Base-by-base conservation (phyloP, 345 rosid species). In the Kandelia obovata region DNA sequence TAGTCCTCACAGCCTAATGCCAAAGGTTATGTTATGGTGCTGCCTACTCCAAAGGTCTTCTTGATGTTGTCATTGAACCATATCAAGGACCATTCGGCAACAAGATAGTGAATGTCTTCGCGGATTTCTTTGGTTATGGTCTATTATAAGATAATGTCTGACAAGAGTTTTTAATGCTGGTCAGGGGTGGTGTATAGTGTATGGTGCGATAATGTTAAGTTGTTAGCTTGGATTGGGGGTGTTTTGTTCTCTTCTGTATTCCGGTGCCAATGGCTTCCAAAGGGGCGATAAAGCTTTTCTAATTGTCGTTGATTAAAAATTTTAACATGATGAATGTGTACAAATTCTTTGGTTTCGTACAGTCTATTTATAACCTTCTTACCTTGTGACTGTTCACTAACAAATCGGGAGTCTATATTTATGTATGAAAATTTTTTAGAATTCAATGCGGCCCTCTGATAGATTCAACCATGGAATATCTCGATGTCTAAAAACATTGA, bases 1-100 rank as follows among this genome's bases (percentile, higher is more conserved):
- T 91, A 77, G 87, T 93, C 53, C 83, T 93, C 1, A 85, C 83
- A 13, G 95, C 91, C 58, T 93, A 77, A 87, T 67, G 34, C 65
- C 65, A 35, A 34, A 20, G 47, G 47, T 11, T 39, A 39, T 39
- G 15, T 39, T 39, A 39, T 10, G 47, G 47, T 11, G 87, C 83
- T 11, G 94, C 91, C 64, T 64, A 21, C 5, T 53, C 46, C 59
- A 46, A 57, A 1, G 6, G 53, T 13, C 35, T 28, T 57, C 46
- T 20, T n/a, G 47, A 61, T 67, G 46, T 20, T 43, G 47, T 37
- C 15, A 15, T 7, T 23, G 37, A 47, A 43, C 34, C 31, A 31
- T 32, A 53, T 32, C 34, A 67, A 67, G 72, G 28, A 65, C 51
- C 62, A 67, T 37, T 39, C 43, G 70, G 66, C 67, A 72, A 53